Percentiles rank a stretch among this genome's conserved stretches.
Evolutionary conservation across 768 basidiomycete species (phyloP).

Genomic region (Psilocybe azurescens): DNA sequence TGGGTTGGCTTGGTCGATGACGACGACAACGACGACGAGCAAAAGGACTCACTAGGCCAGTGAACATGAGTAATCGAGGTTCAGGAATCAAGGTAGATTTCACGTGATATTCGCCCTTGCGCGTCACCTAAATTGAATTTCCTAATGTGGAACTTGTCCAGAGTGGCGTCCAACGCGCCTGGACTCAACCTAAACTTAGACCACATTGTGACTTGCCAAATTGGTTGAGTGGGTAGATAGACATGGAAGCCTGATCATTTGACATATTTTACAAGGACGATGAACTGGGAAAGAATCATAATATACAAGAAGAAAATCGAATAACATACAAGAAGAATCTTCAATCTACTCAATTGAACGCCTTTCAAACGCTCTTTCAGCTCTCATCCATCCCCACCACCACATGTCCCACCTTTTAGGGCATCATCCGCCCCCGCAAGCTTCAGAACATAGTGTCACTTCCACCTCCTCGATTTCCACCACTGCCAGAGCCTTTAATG

Average conservation of each 20-base stretch:
- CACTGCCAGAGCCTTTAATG: constrained; percentile 9
- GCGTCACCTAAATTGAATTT: constrained; percentile 5
- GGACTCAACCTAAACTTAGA: too few species aligned
- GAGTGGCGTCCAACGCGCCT: not conserved
- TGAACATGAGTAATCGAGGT: constrained; percentile 62
- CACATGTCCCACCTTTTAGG: constrained; percentile 2
- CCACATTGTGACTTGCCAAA: too few species aligned
- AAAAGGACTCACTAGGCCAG: constrained; percentile 67
- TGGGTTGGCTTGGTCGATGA: not conserved
- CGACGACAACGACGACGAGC: not conserved
- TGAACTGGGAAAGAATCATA: not conserved
- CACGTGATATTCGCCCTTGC: constrained; percentile 8
- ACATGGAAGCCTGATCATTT: not conserved
- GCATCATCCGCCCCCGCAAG: constrained; percentile 10
- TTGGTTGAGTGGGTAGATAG: too few species aligned
- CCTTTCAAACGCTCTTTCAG: not conserved
- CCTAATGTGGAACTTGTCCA: not conserved
- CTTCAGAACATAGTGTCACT: constrained; percentile 16
- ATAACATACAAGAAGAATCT: not conserved
- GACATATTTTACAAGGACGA: not conserved
- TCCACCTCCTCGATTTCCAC: constrained; percentile 3
- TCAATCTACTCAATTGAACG: too few species aligned
- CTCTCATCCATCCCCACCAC: not conserved
- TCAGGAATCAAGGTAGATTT: not conserved
- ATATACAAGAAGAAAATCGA: not conserved